Evolutionary conservation across 129 eudicot species (phyloP).

Genomic region (Dittrichia graveolens): DNA sequence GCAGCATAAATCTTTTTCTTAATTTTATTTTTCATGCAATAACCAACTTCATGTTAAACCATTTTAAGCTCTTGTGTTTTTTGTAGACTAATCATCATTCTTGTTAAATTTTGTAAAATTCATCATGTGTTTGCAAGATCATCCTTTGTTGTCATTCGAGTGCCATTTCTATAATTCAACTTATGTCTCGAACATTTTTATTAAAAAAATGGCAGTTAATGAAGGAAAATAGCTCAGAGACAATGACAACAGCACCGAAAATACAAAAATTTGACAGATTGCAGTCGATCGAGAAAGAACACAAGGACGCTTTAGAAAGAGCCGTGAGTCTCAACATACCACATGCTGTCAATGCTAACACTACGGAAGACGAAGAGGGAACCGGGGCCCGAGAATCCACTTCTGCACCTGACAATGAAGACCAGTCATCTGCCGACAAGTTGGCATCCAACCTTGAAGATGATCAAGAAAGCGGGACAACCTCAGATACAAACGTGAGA

Average conservation of each 20-base stretch:
- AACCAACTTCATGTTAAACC: no score
- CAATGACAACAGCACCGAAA: conserved; percentile 57
- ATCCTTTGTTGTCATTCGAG: not conserved
- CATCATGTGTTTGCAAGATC: no score
- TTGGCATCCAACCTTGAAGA: conserved; percentile 20
- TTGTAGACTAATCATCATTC: no score
- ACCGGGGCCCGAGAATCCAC: conserved; percentile 31
- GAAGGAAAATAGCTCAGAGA: conserved; percentile 54
- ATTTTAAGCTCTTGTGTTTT: no score
- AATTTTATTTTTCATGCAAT: no score
- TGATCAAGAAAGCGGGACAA: conserved; percentile 8
- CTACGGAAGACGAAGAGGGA: conserved; percentile 36
- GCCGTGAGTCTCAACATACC: conserved; percentile 81
- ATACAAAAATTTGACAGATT: conserved; percentile 60
- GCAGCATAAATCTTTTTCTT: no score
- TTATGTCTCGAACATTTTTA: not conserved
- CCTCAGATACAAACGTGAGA: conserved; percentile 10
- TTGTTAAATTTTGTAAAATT: no score
- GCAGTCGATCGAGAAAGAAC: conserved; percentile 67
- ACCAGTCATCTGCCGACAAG: conserved; percentile 27
- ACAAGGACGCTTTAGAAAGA: conserved; percentile 76
- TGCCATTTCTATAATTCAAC: not conserved
- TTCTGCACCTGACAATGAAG: conserved; percentile 32
- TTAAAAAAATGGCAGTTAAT: conserved; percentile 39
- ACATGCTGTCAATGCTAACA: conserved; percentile 45